A percentile compares a stretch with the other conserved stretches of the same genome.
Conservation (phyloP, 331 rosid species). For the Malus hybrid region DNA sequence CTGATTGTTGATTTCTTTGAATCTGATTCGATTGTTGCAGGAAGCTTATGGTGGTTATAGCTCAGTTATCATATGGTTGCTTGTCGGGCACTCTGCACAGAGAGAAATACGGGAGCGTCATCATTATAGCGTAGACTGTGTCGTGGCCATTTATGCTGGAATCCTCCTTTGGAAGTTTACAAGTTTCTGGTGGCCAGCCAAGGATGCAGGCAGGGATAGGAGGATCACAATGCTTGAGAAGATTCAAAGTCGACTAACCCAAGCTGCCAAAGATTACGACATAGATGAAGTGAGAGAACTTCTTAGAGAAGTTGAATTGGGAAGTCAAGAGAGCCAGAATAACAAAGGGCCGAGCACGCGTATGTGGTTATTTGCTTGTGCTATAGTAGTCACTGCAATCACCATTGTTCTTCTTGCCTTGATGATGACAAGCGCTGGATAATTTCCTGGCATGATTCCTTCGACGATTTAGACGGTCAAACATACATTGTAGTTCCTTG, state of each 20-base stretch:
- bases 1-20: neutral
- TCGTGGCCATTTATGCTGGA: constrained; percentile 84
- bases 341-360: constrained; percentile 25
- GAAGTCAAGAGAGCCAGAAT: constrained; percentile 40
- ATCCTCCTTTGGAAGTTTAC: constrained; percentile 87
- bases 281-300: constrained; percentile 77
- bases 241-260: constrained; percentile 60
- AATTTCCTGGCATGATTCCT: constrained; percentile 8
- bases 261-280: constrained; percentile 84
- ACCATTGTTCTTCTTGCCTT: constrained; percentile 61
- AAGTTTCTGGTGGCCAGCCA: constrained; percentile 61
- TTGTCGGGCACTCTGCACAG: constrained; percentile 74
- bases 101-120: constrained; percentile 90
- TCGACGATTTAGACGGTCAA: neutral
- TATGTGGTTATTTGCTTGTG: constrained; percentile 37
- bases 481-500: neutral
- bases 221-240: constrained; percentile 50
- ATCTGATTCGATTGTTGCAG: constrained; percentile 34
- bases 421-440: constrained; percentile 70
- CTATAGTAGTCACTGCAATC: constrained; percentile 42
- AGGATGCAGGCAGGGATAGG: constrained; percentile 15
- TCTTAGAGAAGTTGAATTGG: constrained; percentile 49
- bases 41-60: constrained; percentile 92
- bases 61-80: constrained; percentile 79
- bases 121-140: constrained; percentile 71